Percentiles rank a stretch among this genome's conserved stretches.
These are phyloP conservation scores for Blastocystis sp. DNA, from an alignment of 352 stramenopile species.

Conservation along the genomic window DNA sequence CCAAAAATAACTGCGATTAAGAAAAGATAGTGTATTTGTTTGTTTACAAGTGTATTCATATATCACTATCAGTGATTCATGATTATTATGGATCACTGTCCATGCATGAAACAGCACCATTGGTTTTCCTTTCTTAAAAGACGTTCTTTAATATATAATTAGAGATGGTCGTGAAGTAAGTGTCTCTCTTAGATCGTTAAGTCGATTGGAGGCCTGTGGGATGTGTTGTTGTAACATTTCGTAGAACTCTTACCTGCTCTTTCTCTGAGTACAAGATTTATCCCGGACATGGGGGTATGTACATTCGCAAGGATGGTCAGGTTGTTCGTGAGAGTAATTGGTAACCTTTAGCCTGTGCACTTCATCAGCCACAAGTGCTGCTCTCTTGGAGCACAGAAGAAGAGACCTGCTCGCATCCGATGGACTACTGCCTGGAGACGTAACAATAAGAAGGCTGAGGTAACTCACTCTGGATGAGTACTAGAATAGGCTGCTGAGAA, in stretches of 20 bases:
- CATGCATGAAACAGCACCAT: background rate
- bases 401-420: conserved; percentile 98
- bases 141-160: conserved; percentile 56
- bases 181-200: background rate
- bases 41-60: background rate
- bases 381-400: conserved; percentile 94
- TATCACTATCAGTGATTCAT: background rate
- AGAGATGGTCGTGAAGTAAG: conserved; percentile 43
- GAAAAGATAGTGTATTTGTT: background rate
- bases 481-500: conserved; percentile 51
- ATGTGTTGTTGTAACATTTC: background rate
- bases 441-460: conserved; percentile 67
- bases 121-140: background rate
- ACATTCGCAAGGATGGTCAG: conserved; percentile 88
- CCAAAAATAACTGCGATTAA: too few species aligned
- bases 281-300: conserved; percentile 95
- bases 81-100: background rate
- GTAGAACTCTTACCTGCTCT: conserved; percentile 68
- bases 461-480: background rate
- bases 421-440: conserved; percentile 81
- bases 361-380: conserved; percentile 88
- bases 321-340: background rate
- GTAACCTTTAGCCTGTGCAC: background rate
- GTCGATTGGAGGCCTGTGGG: background rate
- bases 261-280: conserved; percentile 90